These are phyloP conservation scores for Lachancea nothofagi DNA, from an alignment of 805 yeast species.

Conservation along the genomic window DNA sequence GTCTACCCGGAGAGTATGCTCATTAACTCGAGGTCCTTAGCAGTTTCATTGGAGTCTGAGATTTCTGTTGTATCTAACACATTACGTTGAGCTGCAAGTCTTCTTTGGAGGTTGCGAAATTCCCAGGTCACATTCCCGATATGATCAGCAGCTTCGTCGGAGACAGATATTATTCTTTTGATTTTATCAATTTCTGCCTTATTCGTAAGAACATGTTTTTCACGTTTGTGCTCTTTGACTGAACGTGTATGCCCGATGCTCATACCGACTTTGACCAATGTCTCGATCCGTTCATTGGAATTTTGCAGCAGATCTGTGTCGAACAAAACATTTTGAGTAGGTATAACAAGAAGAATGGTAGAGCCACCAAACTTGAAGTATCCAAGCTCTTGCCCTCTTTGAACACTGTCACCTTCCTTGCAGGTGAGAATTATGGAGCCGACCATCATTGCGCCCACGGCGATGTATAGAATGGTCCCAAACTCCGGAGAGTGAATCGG, in stretches of 20 bases:
- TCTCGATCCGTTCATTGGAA: constrained; percentile 66
- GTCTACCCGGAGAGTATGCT: background rate
- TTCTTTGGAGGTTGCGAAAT: constrained; percentile 19
- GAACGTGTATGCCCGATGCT: constrained; percentile 72
- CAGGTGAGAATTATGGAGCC: constrained; percentile 79
- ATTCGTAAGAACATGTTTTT: constrained; percentile 32
- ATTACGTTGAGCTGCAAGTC: background rate
- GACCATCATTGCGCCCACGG: constrained; percentile 99
- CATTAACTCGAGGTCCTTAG: constrained; percentile 2
- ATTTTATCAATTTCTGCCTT: constrained; percentile 26
- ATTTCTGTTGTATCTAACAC: background rate
- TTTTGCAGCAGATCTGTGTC: constrained; percentile 72
- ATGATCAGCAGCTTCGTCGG: constrained; percentile 18
- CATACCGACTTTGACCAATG: constrained; percentile 85
- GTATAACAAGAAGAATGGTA: constrained; percentile 67
- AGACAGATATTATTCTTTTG: constrained; percentile 27
- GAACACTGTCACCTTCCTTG: constrained; percentile 49
- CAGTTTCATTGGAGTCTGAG: constrained; percentile 3
- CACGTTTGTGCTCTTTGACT: constrained; percentile 44
- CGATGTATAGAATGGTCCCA: constrained; percentile 70
- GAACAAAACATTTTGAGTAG: constrained; percentile 44
- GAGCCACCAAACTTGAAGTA: constrained; percentile 97
- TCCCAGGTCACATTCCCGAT: constrained; percentile 28
- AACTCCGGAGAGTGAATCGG: constrained; percentile 73
- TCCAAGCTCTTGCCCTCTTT: constrained; percentile 80